Percentiles rank a stretch among this genome's conserved stretches.
These are phyloP conservation scores for Dendrobium nobile DNA, from an alignment of 106 monocot species.

Conservation along the genomic window DNA sequence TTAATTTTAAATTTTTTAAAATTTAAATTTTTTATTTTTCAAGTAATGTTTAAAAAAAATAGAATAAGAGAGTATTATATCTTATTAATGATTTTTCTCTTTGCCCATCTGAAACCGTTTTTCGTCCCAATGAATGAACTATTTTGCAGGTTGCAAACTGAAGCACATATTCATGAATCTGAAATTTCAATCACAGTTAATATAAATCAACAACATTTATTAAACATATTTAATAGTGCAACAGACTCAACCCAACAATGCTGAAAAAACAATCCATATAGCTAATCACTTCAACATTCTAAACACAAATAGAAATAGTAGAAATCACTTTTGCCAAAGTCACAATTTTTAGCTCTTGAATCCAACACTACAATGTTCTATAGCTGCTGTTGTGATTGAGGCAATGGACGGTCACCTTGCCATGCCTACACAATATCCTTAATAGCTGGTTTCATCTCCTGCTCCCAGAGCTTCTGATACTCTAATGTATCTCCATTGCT, in stretches of 20 bases:
- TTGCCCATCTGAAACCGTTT: too few relatives aligned
- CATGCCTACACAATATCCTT: conserved; percentile 19
- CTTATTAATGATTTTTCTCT: too few relatives aligned
- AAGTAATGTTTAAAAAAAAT: too few relatives aligned
- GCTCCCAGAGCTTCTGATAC: conserved; percentile 28
- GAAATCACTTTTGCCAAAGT: too few relatives aligned
- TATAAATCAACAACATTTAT: neutral
- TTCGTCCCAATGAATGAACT: too few relatives aligned
- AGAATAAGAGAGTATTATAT: too few relatives aligned
- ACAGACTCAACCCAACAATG: neutral
- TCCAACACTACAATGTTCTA: neutral
- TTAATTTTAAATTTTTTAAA: too few relatives aligned
- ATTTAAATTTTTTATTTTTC: too few relatives aligned
- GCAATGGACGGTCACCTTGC: conserved; percentile 15
- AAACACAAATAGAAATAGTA: too few relatives aligned
- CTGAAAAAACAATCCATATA: neutral
- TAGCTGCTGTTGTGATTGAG: neutral
- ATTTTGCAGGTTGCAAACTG: too few relatives aligned
- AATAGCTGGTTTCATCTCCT: conserved; percentile 16
- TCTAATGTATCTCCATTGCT: conserved; percentile 27
- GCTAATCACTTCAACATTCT: neutral
- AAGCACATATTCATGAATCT: neutral
- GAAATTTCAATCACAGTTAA: neutral
- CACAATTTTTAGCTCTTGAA: neutral
- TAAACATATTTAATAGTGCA: neutral